A percentile compares a stretch with the other conserved stretches of the same genome.
Evolutionary conservation across 176 grass and related monocot genomes (phyloP).

Genomic region (Rhynchospora tenuis): DNA sequence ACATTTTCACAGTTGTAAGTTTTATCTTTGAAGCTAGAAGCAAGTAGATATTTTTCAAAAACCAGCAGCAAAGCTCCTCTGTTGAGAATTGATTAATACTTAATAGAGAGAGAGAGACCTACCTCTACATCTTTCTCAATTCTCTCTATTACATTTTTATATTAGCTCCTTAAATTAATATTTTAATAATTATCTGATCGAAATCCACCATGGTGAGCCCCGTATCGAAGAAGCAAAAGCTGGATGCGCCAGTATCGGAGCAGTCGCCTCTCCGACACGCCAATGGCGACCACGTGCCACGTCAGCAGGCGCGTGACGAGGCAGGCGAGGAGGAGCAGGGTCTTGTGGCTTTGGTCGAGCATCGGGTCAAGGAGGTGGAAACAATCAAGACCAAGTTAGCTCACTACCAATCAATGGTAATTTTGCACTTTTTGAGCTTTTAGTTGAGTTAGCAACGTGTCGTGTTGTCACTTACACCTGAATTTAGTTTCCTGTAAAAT

Average conservation of each 20-base stretch:
- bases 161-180: not conserved
- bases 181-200: not conserved
- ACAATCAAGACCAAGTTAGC: conserved; percentile 26
- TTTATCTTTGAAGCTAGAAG: conserved; percentile 11
- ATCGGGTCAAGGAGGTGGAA: conserved; percentile 32
- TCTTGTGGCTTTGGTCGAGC: conserved; percentile 32
- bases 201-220: conserved; percentile 13
- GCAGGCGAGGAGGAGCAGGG: conserved; percentile 32
- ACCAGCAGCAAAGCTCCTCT: not conserved
- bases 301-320: not conserved
- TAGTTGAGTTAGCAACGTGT: not conserved
- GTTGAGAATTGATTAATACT: not conserved
- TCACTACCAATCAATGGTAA: conserved; percentile 12
- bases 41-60: not conserved
- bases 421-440: not conserved
- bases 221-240: conserved; percentile 7
- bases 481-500: not conserved
- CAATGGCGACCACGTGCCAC: not conserved
- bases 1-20: conserved; percentile 84
- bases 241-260: not conserved
- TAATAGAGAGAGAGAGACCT: not conserved
- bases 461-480: not conserved
- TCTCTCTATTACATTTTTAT: not conserved
- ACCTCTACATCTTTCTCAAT: not conserved
- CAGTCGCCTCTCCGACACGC: not conserved